Evolutionary conservation across 208 protist species (phyloP), one percentile per base, ranked within the genome.

Genomic region (Acanthamoeba sp.): DNA sequence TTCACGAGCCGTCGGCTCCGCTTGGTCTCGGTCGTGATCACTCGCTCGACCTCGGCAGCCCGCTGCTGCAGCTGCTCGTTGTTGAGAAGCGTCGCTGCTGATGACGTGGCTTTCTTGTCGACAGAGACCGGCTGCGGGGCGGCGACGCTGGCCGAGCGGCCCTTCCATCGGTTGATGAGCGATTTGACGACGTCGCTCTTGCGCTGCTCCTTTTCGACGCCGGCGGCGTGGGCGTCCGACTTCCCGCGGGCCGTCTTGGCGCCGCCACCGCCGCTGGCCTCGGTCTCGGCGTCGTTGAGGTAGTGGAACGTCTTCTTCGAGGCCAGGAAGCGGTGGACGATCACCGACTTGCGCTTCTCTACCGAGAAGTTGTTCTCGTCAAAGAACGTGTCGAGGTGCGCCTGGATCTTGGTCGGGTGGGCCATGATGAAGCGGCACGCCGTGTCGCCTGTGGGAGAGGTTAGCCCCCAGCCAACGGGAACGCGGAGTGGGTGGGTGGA

Each of bases 391-490:
- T 92, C 87, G 9, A 92, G 57, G 87, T 78, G 62, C 3, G 57
- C 29, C 14, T 45, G 7, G 18, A 92, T 92, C 34, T 38, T 69
- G 36, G 7, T 55, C 38, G 48, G 55, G 27, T 92, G 87, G 29
- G 55, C n/a, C 55, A 92, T 73, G 6, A 92, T n/a, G 27, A 92
- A 36, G 16, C 87, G 87, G 36, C 87, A 92, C 29, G 36, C 57
- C 5, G 16, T 29, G n/a, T 92, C 87, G 10, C 84, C 84, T 91
- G n/a, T n/a, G n/a, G n/a, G n/a, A n/a, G n/a, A n/a, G n/a, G n/a
- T n/a, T n/a, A n/a, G n/a, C n/a, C n/a, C n/a, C n/a, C n/a, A n/a
- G n/a, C n/a, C n/a, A n/a, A n/a, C n/a, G n/a, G n/a, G n/a, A n/a
- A n/a, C n/a, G n/a, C n/a, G n/a, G n/a, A n/a, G 16, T 52, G 12